A percentile compares a stretch with the other conserved stretches of the same genome.
Evolutionary conservation across 2,329 filamentous ascomycete species (phyloP).

Genomic region (Aspergillus clavatus): DNA sequence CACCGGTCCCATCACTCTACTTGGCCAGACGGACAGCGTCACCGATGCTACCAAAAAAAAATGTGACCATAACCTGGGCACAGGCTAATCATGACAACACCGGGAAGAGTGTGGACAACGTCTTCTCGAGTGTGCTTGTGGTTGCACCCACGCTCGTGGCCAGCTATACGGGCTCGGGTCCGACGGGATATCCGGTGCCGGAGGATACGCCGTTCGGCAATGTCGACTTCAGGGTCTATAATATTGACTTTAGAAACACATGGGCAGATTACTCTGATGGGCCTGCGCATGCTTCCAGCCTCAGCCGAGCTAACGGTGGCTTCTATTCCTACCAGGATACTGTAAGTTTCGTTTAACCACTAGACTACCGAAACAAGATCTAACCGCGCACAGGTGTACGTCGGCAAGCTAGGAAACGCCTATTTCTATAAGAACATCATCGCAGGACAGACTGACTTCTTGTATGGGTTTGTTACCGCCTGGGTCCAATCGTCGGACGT

Average conservation of each 20-base stretch:
- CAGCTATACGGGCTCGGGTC: slow-evolving; percentile 57
- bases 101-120: slow-evolving; percentile 50
- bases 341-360: slow-evolving; percentile 27
- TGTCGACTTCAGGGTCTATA: slow-evolving; percentile 60
- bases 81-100: slow-evolving; percentile 49
- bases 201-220: slow-evolving; percentile 60
- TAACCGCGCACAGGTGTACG: slow-evolving; percentile 43
- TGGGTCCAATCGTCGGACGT: slow-evolving; percentile 55
- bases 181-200: slow-evolving; percentile 59
- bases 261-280: slow-evolving; percentile 51
- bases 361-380: neutral
- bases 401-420: slow-evolving; percentile 62
- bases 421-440: slow-evolving; percentile 60
- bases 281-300: slow-evolving; percentile 56
- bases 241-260: slow-evolving; percentile 61
- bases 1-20: slow-evolving; percentile 54
- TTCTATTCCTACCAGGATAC: slow-evolving; percentile 67
- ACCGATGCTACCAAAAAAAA: slow-evolving; percentile 45
- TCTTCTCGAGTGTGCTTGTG: slow-evolving; percentile 57
- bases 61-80: slow-evolving; percentile 56
- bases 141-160: slow-evolving; percentile 61
- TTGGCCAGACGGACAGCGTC: slow-evolving; percentile 53
- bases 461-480: slow-evolving; percentile 64
- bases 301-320: slow-evolving; percentile 60
- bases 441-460: slow-evolving; percentile 63